phyloP scores from a whole-genome alignment of 164 flowering plant species.

The Aristolochia fimbriata region DNA sequence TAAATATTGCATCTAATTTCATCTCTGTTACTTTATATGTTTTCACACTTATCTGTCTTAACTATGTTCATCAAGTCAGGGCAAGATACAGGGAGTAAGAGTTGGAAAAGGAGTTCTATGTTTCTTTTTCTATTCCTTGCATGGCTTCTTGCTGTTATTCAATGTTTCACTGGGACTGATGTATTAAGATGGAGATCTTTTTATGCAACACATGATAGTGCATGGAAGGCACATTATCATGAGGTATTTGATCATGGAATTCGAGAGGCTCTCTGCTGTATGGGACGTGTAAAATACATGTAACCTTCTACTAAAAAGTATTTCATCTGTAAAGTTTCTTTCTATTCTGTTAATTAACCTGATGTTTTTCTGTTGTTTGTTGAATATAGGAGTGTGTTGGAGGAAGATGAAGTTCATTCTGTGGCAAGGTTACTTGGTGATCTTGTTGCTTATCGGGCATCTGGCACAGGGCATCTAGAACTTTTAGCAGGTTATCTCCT shows the following conservation, averaged over 20 bases:
- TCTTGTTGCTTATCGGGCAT: slow-evolving; percentile 86
- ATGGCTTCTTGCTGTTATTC: slow-evolving; percentile 42
- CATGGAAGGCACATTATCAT: slow-evolving; percentile 75
- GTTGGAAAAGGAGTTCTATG: slow-evolving; percentile 30
- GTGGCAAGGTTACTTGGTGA: slow-evolving; percentile 81
- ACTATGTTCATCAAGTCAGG: slow-evolving; percentile 18
- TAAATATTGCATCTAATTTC: too few relatives aligned
- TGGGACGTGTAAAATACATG: slow-evolving; percentile 76
- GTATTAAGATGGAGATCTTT: slow-evolving; percentile 76
- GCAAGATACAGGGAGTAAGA: slow-evolving; percentile 9
- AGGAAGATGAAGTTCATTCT: slow-evolving; percentile 74
- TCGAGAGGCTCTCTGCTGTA: slow-evolving; percentile 81
- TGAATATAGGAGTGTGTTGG: slow-evolving; percentile 41
- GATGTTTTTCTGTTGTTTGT: not conserved
- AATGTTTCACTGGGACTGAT: slow-evolving; percentile 61
- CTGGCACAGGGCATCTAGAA: slow-evolving; percentile 89
- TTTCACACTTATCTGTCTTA: too few relatives aligned
- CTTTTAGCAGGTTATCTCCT: slow-evolving; percentile 60
- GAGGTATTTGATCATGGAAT: slow-evolving; percentile 88
- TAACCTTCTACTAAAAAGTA: slow-evolving; percentile 18
- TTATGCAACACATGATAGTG: slow-evolving; percentile 62
- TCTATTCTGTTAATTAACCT: not conserved
- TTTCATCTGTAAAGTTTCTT: not conserved
- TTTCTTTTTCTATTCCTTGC: slow-evolving; percentile 32
- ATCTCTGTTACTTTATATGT: too few relatives aligned